phyloP scores from a whole-genome alignment of 495 filamentous ascomycete species.

The Daldinia vernicosa region DNA sequence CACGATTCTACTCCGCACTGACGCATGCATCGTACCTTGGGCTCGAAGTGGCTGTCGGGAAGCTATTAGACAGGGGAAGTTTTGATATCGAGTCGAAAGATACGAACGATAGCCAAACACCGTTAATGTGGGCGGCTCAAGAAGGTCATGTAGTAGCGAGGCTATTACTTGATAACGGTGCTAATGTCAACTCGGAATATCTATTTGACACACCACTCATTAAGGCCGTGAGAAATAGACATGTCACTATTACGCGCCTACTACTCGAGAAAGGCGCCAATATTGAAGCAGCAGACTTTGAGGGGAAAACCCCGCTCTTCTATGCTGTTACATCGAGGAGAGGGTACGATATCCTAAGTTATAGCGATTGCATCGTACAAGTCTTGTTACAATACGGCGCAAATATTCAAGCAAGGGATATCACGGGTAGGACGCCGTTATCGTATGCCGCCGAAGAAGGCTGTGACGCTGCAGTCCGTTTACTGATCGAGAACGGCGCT shows the following conservation, averaged over 20 bases:
- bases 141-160: not conserved
- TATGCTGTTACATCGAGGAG: not conserved
- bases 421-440: not conserved
- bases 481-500: not conserved
- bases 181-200: not conserved
- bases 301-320: not conserved
- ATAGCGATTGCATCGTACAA: not conserved
- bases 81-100: not conserved
- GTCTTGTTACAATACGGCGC: not conserved
- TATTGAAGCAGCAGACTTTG: not conserved
- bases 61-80: not conserved
- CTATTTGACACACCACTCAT: not conserved
- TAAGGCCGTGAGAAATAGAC: not conserved
- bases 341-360: not conserved
- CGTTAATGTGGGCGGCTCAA: not conserved
- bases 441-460: conserved; percentile 1
- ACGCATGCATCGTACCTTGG: not conserved
- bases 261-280: not conserved
- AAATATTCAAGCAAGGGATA: not conserved
- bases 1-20: not conserved
- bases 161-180: not conserved
- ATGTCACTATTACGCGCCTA: not conserved
- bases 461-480: not conserved
- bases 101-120: not conserved
- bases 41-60: not conserved